phyloP scores from a whole-genome alignment of 1,284 basidiomycete genomes.

The Rhodotorula sp. region DNA sequence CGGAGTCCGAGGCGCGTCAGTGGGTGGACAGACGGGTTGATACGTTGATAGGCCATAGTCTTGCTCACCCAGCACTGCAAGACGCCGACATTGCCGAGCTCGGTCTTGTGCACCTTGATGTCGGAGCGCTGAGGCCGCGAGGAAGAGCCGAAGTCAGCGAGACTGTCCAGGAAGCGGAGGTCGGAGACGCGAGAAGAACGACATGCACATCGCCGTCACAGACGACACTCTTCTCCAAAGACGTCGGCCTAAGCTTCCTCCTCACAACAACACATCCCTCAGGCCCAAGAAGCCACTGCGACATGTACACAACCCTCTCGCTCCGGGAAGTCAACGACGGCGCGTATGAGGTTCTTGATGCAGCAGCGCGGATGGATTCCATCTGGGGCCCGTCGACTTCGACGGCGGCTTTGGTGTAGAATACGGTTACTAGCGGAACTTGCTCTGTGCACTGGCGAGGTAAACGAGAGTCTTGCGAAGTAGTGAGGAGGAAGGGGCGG shows the following conservation, averaged over 20 bases:
- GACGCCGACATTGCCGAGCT: slow-evolving; percentile 5
- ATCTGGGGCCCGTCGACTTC: slow-evolving; percentile 9
- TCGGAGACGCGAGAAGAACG: neutral
- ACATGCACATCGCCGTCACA: slow-evolving; percentile 13
- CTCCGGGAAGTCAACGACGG: slow-evolving; percentile 18
- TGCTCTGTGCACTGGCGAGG: neutral
- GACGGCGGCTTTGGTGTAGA: slow-evolving; percentile 10
- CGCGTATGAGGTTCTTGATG: neutral
- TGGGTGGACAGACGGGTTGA: neutral
- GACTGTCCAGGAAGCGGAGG: neutral
- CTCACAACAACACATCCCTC: neutral
- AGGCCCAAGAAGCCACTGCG: slow-evolving; percentile 2
- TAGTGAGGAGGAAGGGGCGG: neutral
- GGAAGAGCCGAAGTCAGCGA: neutral
- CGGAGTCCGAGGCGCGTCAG: neutral
- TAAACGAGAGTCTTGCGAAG: neutral
- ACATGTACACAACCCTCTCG: slow-evolving; percentile 20
- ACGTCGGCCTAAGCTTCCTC: slow-evolving; percentile 16
- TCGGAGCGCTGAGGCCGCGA: slow-evolving; percentile 3
- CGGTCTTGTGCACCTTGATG: slow-evolving; percentile 15
- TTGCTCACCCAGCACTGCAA: slow-evolving; percentile 17
- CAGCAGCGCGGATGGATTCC: neutral
- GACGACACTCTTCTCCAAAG: slow-evolving; percentile 7
- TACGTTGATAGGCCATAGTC: no score
- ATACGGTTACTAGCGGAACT: neutral